Evolutionary conservation across 495 filamentous ascomycete genomes (phyloP), one percentile per base, ranked within the genome.

Genomic region (Cercophora samala): DNA sequence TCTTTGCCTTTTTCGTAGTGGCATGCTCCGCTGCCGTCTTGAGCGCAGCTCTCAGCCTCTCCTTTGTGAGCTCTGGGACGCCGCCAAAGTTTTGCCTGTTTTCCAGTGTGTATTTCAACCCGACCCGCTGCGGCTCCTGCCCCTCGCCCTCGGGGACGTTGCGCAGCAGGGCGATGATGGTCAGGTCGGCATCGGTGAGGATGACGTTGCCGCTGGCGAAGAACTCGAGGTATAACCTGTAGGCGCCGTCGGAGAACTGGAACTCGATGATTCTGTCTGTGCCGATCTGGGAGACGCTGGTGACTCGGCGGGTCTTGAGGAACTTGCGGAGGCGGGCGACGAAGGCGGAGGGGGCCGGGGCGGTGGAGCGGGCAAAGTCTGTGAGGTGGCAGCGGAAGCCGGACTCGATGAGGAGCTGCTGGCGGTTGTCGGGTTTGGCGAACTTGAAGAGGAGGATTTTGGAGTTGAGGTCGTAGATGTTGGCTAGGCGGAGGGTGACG

Each of bases 351-450:
- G 93, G 95, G 0, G 89, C 86, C 8, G 91, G 83, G 8, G 94
- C 90, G 4, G 95, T 93, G 18, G 90, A 87, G 64, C 95, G 90
- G 52, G 89, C 88, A 81, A 94, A 99, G 70, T 87, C 86, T 4
- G 94, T 97, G 66, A 97, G 83, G 77, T 99, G 95, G 77, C 91
- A 94, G 75, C 95, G 93, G 79, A 99, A 99, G 55, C 95, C 95
- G 13, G 92, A 93, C 73, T 99, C 95, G 73, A 99, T 86, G 56
- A 99, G 80, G 58, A 99, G 82, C 75, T 97, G 93, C 70, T 94
- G 89, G 72, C 91, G 89, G 72, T 87, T 84, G 73, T 93, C 88
- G 42, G 95, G 91, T 75, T 93, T 96, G 66, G 93, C 89, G 69
- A 89, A 86, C 76, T 97, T 97, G 78, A 99, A 86, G 22, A 99